Base-by-base conservation (phyloP, 768 basidiomycete genomes). In the Baorangia bicolor region DNA sequence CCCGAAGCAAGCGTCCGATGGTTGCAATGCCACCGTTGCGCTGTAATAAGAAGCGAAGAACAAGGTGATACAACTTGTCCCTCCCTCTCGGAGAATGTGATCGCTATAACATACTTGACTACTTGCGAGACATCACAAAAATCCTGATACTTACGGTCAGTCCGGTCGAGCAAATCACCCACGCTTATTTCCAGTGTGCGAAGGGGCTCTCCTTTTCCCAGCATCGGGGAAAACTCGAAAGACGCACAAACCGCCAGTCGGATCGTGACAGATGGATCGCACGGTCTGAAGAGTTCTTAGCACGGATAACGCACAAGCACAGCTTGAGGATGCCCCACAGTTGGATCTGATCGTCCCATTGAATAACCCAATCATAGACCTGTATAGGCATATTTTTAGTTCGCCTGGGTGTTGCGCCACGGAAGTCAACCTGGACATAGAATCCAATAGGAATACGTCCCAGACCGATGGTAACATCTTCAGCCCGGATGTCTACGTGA, bases 391-490 rank as follows among this genome's bases (percentile, higher is more conserved):
- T 57, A 11, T 14, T 57, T 20, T 38, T 18, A 8, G 62, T 64
- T 33, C 44, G 49, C 45, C 41, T 54, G 21, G 31, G 3, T 14
- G n/a, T 31, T 28, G 35, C 27, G 12, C 13, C 27, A 1, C 4
- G 12, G 9, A 56, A 38, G 42, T 60, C 21, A 10, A 64, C 35
- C 8, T 47, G 45, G 30, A 57, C 59, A 42, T 53, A 64, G 35
- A 64, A 64, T 2, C 53, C 56, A 10, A 57, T 34, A 16, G 63
- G 63, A 37, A 64, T 49, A 18, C 53, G 63, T 25, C 37, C 41
- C 38, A 64, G 51, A 28, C 34, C 25, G n/a, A 42, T n/a, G 5
- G 37, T 25, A 30, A 53, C 25, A 39, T 57, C 52, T 35, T 56
- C 53, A 35, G 44, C 63, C 20, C 52, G 63, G 0, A 64, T 58